Percentiles rank a stretch among this genome's conserved stretches.
Evolutionary conservation across 768 basidiomycete genomes (phyloP).

Genomic region (Hericium rajendrae): DNA sequence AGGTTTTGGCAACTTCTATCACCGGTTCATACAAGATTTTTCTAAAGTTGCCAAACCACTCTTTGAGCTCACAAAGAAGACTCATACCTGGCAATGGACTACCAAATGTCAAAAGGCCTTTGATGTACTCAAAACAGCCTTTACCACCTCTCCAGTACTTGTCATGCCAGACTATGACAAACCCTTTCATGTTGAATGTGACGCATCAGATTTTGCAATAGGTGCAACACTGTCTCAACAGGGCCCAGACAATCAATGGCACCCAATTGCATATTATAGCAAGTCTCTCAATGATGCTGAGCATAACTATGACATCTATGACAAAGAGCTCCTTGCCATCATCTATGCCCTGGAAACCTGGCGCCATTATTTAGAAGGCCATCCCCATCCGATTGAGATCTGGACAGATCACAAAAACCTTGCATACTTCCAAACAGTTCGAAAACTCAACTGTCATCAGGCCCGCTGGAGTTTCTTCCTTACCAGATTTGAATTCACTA

Average conservation of each 20-base stretch:
- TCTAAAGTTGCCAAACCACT: not conserved
- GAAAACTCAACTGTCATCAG: conserved; percentile 22
- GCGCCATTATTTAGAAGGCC: conserved; percentile 19
- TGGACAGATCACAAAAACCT: conserved; percentile 24
- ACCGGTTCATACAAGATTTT: not conserved
- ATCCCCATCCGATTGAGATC: conserved; percentile 11
- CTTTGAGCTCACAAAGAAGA: not conserved
- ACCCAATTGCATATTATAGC: conserved; percentile 10
- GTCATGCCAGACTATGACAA: not conserved
- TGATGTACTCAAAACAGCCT: not conserved
- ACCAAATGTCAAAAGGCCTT: not conserved
- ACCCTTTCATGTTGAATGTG: not conserved
- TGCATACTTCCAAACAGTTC: conserved; percentile 16
- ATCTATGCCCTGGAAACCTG: conserved; percentile 19
- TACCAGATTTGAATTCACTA: conserved; percentile 17
- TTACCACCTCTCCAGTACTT: not conserved
- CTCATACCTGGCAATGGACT: not conserved
- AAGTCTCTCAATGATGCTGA: conserved; percentile 13
- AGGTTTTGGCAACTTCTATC: not conserved
- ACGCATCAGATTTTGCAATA: not conserved
- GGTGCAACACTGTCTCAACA: not conserved
- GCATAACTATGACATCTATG: conserved; percentile 14
- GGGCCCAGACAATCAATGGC: not conserved
- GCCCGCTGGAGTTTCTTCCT: conserved; percentile 2
- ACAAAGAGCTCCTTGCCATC: conserved; percentile 29